Base-by-base conservation (phyloP, 805 yeast genomes). In the Kluyveromyces dobzhanskii region DNA sequence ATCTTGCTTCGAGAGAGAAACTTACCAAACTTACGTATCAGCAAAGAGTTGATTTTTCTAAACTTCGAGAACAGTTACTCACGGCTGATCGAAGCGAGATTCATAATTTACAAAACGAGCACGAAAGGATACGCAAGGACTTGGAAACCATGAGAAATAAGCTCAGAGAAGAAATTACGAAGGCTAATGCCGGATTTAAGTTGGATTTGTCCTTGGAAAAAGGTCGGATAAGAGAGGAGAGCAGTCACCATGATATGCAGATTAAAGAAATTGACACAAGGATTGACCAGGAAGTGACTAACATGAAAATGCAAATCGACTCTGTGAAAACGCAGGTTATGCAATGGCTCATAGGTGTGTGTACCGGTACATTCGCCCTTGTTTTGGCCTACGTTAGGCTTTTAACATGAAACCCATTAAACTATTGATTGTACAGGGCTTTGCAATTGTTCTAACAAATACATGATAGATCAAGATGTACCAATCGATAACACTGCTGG, bases 321-420 rank as follows among this genome's bases (percentile, higher is more conserved):
- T 78, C 85, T 32, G 95, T 90, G 24, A 92, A 92, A 65, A 85
- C 95, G 2, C 97, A 92, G 59, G 97, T 92, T 36, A 76, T 87
- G 80, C 98, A 92, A 64, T 92, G 98, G 98, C 72, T 92, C 46
- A 86, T 92, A 51, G 97, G 97, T 69, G 97, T 92, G 14, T 85
- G 95, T 56, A 88, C 97, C 1, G 98, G 97, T 82, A 85, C 97
- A 1, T 85, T 90, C 64, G 97, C 97, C 11, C 70, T 92, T 42
- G 83, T 92, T 37, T 65, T 90, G 51, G 97, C 97, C 1, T 92
- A 92, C 59, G 85, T 88, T 36, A 73, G 98, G 51, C 68, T 92
- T 50, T 66, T 85, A 37, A 76, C 85, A 8, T 84, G 53, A 49
- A 16, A 18, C 26, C n/a, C n/a, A n/a, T n/a, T n/a, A n/a, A n/a